Evolutionary conservation across 441 rosid species (phyloP), one percentile per base, ranked within the genome.

Genomic region (Sinapis alba): DNA sequence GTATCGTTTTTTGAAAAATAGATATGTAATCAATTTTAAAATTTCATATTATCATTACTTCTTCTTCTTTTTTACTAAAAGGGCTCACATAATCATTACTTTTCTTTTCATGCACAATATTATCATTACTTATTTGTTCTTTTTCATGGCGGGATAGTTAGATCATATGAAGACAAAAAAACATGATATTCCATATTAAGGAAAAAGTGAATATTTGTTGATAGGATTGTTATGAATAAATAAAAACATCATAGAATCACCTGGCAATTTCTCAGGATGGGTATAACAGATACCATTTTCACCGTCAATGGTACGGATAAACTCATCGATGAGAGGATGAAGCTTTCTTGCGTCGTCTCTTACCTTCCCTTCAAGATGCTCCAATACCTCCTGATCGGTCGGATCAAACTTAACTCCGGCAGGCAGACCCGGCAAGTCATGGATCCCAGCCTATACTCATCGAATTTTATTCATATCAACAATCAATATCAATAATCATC

Each of bases 331-430:
- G 5, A 85, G 86, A 65, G 91, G 91, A 61, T 89, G 91, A 27
- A 83, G 84, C 70, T 80, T 87, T 54, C 80, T 75, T 67, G 81
- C 78, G 76, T 85, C 91, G 13, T 80, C 76, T 69, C 83, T 63
- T 24, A 84, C 85, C 82, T 85, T 89, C 6, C 83, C 91, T 47
- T 89, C 91, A 72, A 89, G 79, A 81, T 87, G 89, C 58, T 86
- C 89, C 24, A 89, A 47, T 32, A 89, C 83, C 76, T 89, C 93
- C 63, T 84, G 89, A 80, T 89, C 93, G 3, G 85, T 85, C 26
- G 93, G 93, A 79, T 89, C 90, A 6, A 89, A 89, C 82, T 84
- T 89, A 70, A 84, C 91, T 34, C 93, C 93, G 3, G 89, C 91
- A 6, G 93, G 93, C 16, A 89, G 62, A 28, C 93, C 88, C 7